phyloP scores from a whole-genome alignment of 1,139 yeast genomes.

The Martiniozyma asiatica region DNA sequence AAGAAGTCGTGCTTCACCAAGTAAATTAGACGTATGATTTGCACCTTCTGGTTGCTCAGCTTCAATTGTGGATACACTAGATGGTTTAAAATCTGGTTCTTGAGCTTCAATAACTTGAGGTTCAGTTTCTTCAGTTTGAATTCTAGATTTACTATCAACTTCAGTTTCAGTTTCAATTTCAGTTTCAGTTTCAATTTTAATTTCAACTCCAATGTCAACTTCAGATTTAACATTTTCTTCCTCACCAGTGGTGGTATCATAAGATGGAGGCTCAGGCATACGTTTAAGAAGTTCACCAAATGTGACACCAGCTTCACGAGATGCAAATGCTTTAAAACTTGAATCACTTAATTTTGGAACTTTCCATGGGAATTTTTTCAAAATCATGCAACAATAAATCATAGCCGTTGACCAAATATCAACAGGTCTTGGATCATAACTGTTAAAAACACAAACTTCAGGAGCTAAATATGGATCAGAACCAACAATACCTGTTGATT shows the following conservation, averaged over 20 bases:
- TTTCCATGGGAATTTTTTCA: constrained; percentile 95
- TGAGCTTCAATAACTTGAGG: no score
- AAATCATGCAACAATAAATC: constrained; percentile 89
- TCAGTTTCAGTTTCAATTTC: constrained; percentile 3
- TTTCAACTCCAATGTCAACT: constrained; percentile 6
- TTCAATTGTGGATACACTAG: no score
- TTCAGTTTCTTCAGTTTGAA: constrained; percentile 2
- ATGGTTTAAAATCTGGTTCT: no score
- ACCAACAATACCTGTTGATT: constrained; percentile 91
- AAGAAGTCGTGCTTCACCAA: constrained; percentile 59
- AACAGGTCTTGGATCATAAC: constrained; percentile 85
- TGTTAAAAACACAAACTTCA: constrained; percentile 65
- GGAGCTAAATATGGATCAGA: constrained; percentile 98
- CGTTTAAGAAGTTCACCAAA: constrained; percentile 24
- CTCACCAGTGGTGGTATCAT: constrained; percentile 9
- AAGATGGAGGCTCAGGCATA: constrained; percentile 23
- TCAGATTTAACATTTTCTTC: no score
- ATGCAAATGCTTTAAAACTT: constrained; percentile 62
- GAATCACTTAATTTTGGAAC: constrained; percentile 82
- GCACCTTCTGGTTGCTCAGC: constrained; percentile 9
- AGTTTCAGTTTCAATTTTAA: background rate
- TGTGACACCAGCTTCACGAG: constrained; percentile 29
- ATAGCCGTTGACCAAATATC: constrained; percentile 96
- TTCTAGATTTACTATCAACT: constrained; percentile 4
- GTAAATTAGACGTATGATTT: constrained; percentile 42